These are phyloP conservation scores for Russula sp. DNA, from an alignment of 768 basidiomycete genomes.

Conservation along the genomic window DNA sequence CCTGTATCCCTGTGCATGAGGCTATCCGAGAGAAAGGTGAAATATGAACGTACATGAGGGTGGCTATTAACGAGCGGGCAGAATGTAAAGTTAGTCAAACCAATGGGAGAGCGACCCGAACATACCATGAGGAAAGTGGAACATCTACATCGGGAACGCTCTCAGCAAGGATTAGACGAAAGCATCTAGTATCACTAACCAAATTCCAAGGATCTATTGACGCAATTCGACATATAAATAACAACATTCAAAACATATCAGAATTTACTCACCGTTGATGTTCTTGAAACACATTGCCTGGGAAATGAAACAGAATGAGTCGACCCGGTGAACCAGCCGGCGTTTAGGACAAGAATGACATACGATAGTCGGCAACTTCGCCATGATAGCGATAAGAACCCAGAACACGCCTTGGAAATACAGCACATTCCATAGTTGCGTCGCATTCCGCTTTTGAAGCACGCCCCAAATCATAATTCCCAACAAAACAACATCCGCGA, in stretches of 20 bases:
- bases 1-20: background rate
- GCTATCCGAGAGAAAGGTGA: too few relatives aligned
- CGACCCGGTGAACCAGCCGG: too few relatives aligned
- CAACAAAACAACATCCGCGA: constrained; percentile 9
- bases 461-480: constrained; percentile 17
- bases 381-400: constrained; percentile 5
- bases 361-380: constrained; percentile 16
- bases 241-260: background rate
- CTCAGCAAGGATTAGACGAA: background rate
- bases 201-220: constrained; percentile 17
- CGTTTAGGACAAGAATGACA: background rate
- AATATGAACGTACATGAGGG: constrained; percentile 10
- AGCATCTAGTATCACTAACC: constrained; percentile 1
- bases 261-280: constrained; percentile 12
- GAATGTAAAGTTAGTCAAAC: background rate
- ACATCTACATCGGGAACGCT: constrained; percentile 7
- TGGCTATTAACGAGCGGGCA: background rate
- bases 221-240: background rate
- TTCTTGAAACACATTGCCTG: constrained; percentile 16
- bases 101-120: background rate
- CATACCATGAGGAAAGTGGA: constrained; percentile 20
- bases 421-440: constrained; percentile 18
- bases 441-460: constrained; percentile 17
- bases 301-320: background rate
- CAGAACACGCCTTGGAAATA: constrained; percentile 19